These are phyloP conservation scores for Lecanoromycetidae sp. DNA, from an alignment of 2,329 filamentous ascomycete species.

Conservation along the genomic window DNA sequence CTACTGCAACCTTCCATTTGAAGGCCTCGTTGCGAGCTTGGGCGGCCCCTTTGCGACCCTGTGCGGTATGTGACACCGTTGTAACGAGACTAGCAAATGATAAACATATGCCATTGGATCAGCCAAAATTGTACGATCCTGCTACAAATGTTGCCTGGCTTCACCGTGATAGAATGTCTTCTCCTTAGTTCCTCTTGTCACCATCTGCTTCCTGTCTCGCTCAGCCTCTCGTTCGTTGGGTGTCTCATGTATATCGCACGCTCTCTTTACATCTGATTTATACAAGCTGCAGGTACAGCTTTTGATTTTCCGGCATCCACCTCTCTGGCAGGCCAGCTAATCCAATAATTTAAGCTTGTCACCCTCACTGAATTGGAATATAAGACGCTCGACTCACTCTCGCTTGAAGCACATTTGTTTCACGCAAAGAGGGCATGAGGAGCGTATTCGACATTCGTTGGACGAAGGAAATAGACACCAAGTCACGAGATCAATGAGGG, in stretches of 20 bases:
- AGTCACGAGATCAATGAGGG: background rate
- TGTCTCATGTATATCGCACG: no score
- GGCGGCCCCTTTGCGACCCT: no score
- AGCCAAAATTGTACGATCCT: no score
- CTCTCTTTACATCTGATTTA: background rate
- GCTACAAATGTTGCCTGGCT: no score
- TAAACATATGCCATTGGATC: no score
- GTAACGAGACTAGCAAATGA: no score
- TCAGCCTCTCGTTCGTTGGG: no score
- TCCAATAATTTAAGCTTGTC: background rate
- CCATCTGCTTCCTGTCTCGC: no score
- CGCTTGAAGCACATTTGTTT: constrained; percentile 6
- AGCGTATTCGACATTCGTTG: background rate
- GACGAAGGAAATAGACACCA: background rate
- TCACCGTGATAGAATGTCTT: no score
- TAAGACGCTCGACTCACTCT: background rate
- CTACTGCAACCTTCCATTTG: no score
- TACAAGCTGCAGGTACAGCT: constrained; percentile 4
- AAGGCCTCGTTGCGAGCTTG: no score
- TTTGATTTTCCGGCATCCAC: background rate
- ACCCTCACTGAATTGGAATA: background rate
- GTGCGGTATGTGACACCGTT: no score
- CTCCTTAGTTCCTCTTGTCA: background rate
- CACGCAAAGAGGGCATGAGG: background rate
- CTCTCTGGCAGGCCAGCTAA: background rate